Conservation (phyloP, 768 basidiomycete genomes). For the Phylloporus arenicola region DNA sequence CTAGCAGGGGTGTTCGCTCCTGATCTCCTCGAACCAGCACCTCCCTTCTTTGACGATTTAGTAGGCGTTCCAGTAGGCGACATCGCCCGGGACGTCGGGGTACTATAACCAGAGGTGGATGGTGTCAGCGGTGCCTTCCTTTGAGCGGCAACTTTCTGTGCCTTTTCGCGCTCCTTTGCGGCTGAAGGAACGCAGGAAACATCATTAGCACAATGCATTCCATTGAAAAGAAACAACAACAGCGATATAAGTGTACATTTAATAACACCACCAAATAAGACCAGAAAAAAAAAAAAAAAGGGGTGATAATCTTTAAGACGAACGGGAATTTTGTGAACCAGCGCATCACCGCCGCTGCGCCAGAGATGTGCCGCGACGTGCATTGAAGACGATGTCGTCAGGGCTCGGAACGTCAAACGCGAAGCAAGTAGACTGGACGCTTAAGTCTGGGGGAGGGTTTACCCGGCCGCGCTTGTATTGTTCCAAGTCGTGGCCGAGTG, state of each 20-base stretch:
- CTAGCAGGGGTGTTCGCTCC: slow-evolving; percentile 41
- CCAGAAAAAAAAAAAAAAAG: slow-evolving; percentile 11
- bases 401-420: slow-evolving; percentile 84
- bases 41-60: slow-evolving; percentile 40
- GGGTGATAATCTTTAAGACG: slow-evolving; percentile 8
- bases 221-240: slow-evolving; percentile 29
- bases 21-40: slow-evolving; percentile 30
- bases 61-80: slow-evolving; percentile 38
- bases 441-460: slow-evolving; percentile 32
- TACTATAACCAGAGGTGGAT: slow-evolving; percentile 34
- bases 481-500: slow-evolving; percentile 15
- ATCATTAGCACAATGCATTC: slow-evolving; percentile 36
- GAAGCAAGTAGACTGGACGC: slow-evolving; percentile 40
- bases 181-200: slow-evolving; percentile 44
- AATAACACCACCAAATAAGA: slow-evolving; percentile 16
- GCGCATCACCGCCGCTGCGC: slow-evolving; percentile 32
- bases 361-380: slow-evolving; percentile 69
- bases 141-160: slow-evolving; percentile 48
- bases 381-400: slow-evolving; percentile 81
- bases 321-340: background rate
- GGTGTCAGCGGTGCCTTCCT: slow-evolving; percentile 34
- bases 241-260: slow-evolving; percentile 26
- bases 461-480: slow-evolving; percentile 7
- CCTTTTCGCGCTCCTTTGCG: slow-evolving; percentile 76
- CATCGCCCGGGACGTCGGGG: slow-evolving; percentile 40